These are phyloP conservation scores for Botrytis fabae DNA, from an alignment of 2,329 filamentous ascomycete genomes.

Conservation along the genomic window DNA sequence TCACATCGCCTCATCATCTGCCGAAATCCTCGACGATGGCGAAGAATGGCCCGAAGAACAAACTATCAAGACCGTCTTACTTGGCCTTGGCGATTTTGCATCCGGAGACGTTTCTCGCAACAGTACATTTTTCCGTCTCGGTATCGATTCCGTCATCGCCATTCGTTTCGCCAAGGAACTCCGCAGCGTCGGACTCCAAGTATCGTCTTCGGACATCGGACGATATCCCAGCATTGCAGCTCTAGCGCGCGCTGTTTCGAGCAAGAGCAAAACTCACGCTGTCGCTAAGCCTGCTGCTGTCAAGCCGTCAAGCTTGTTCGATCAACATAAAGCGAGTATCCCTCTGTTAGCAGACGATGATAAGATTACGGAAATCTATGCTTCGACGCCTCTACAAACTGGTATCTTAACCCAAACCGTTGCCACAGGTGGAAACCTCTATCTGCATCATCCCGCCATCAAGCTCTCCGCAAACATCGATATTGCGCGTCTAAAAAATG, in stretches of 20 bases:
- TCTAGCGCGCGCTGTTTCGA: constrained; percentile 39
- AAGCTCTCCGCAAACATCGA: constrained; percentile 29
- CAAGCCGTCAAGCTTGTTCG: neutral
- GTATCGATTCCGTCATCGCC: constrained; percentile 41
- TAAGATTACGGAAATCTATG: constrained; percentile 43
- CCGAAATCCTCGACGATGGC: neutral
- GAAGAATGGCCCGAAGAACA: constrained; percentile 1
- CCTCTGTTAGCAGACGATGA: constrained; percentile 1
- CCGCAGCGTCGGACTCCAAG: constrained; percentile 33
- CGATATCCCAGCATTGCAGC: constrained; percentile 44
- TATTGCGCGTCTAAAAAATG: constrained; percentile 30
- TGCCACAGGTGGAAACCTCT: constrained; percentile 38
- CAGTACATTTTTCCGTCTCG: constrained; percentile 41
- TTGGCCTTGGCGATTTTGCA: neutral
- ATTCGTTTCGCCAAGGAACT: constrained; percentile 47
- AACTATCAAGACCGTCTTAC: neutral
- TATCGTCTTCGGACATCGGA: constrained; percentile 48
- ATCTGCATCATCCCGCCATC: constrained; percentile 38
- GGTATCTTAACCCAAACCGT: constrained; percentile 42
- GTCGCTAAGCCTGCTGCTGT: neutral
- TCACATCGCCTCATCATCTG: neutral
- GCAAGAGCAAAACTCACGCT: neutral
- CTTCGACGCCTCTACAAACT: constrained; percentile 43
- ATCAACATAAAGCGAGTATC: neutral
- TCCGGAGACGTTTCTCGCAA: neutral